Base-by-base conservation (phyloP, 2,329 filamentous ascomycete genomes). In the Sodiomyces alkalinus region DNA sequence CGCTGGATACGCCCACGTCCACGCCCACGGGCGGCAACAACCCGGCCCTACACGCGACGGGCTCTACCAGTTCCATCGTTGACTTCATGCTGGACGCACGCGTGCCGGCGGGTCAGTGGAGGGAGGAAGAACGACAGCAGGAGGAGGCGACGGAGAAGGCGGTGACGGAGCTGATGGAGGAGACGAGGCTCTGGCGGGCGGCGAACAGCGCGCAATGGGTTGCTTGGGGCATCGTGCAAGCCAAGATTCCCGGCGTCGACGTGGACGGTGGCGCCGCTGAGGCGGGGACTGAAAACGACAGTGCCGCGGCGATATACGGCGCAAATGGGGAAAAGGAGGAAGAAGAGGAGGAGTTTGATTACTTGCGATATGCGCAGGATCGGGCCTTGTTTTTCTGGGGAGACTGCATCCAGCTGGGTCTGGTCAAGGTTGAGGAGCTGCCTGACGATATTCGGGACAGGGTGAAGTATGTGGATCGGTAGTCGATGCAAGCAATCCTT, bases 161-260 rank as follows among this genome's bases (percentile, higher is more conserved):
- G 41, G 65, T 92, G 5, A 60, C 70, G 27, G 67, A 72, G 28
- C 60, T 98, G 17, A 59, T 90, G 45, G 69, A 76, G 22, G 85
- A 96, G 55, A 75, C 82, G 3, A 64, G 74, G 11, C 60, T 92
- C 25, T 98, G 90, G 90, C 73, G 90, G 3, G 62, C 81, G 0
- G 81, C 83, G 21, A 92, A 90, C 53, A 85, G 78, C 19, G 83
- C 82, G 2, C 73, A 80, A 54, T 98, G 90, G 90, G 72, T 92
- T 15, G 81, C 85, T 2, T 98, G 90, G 90, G 90, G 90, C 15
- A 82, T 96, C 36, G 80, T 98, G 28, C 90, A 98, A 55, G 87
- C 90, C 26, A 86, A 90, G 48, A 64, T 92, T 2, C 74, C 81
- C 0, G 81, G 75, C 0, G 61, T 87, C 47, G 70, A 77, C 12